These are phyloP conservation scores for Orobanche coerulescens DNA, from an alignment of 257 asterid genomes.

Conservation along the genomic window DNA sequence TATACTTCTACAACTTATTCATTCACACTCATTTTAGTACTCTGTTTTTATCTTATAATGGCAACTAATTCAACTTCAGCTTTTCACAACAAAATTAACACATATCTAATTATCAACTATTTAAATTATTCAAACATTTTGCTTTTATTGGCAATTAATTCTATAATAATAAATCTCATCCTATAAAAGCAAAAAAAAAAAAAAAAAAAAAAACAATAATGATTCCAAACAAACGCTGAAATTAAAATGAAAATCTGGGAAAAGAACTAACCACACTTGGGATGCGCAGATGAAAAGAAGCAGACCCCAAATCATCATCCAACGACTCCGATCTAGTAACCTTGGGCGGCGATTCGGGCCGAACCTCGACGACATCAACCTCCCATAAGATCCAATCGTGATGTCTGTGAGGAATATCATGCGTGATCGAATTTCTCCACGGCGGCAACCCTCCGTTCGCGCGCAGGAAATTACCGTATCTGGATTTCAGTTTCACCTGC, in stretches of 20 bases:
- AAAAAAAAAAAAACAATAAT: neutral
- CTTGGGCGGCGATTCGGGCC: slow-evolving; percentile 35
- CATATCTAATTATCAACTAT: too few species aligned
- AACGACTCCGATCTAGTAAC: slow-evolving; percentile 27
- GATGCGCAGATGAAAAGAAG: slow-evolving; percentile 36
- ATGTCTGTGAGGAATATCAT: slow-evolving; percentile 71
- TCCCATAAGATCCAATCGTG: slow-evolving; percentile 75
- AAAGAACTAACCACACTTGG: slow-evolving; percentile 27
- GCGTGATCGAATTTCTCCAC: slow-evolving; percentile 87
- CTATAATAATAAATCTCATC: too few species aligned
- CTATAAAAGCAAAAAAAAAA: neutral
- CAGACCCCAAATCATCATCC: slow-evolving; percentile 34
- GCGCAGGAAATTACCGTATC: slow-evolving; percentile 73
- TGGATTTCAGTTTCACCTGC: slow-evolving; percentile 49
- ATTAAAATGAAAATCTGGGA: too few species aligned
- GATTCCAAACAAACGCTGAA: too few species aligned
- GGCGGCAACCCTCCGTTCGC: slow-evolving; percentile 95
- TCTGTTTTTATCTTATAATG: too few species aligned
- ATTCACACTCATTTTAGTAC: too few species aligned
- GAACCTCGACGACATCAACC: slow-evolving; percentile 47
- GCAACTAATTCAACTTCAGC: too few species aligned
- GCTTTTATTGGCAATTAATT: too few species aligned
- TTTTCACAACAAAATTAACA: too few species aligned
- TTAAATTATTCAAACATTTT: too few species aligned
- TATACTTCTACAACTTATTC: too few species aligned